Base-by-base conservation (phyloP, 305 asterid genomes). In the Fraxinus dipetala region DNA sequence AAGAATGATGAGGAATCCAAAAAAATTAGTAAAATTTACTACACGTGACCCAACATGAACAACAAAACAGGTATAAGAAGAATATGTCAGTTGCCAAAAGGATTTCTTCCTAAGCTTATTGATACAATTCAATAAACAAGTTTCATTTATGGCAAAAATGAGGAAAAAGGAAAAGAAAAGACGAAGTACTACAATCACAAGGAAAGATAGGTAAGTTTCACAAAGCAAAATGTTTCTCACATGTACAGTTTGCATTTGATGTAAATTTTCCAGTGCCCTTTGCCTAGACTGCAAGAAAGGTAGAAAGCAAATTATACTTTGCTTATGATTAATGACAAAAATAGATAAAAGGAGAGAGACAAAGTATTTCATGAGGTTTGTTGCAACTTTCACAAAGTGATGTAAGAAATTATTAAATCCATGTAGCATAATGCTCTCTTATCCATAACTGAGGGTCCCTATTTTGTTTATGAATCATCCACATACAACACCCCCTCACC, bases 191-290 rank as follows among this genome's bases (percentile, higher is more conserved):
- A 77, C 78, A 69, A 81, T 51, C 83, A 82, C 38, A 77, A 24
- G 32, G 31, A 72, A 59, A 61, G 72, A 35, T 48, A 69, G 67
- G 75, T 26, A 77, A 79, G 79, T 74, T 70, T 78, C 34, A 74
- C 16, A 43, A 6, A 32, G 75, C 26, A 56, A 74, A 72, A 73
- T 26, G 72, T 67, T 82, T 65, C 97, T 88, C 91, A 95, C 98
- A 86, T 92, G 91, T 83, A 93, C 94, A 82, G 91, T 90, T 91
- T 95, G 97, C 98, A 91, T 93, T 89, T 91, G 95, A 80, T 93
- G 95, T 74, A 95, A 87, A 86, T 95, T 96, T 80, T 96, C 96
- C 72, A 95, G 83, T 32, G 99, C 99, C 82, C 97, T 93, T 88
- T 91, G 98, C 93, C 99, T 93, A 48, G 99, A 95, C 99, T 93